phyloP scores from a whole-genome alignment of 495 filamentous ascomycete genomes.

The Aspergillus heteromorphus region DNA sequence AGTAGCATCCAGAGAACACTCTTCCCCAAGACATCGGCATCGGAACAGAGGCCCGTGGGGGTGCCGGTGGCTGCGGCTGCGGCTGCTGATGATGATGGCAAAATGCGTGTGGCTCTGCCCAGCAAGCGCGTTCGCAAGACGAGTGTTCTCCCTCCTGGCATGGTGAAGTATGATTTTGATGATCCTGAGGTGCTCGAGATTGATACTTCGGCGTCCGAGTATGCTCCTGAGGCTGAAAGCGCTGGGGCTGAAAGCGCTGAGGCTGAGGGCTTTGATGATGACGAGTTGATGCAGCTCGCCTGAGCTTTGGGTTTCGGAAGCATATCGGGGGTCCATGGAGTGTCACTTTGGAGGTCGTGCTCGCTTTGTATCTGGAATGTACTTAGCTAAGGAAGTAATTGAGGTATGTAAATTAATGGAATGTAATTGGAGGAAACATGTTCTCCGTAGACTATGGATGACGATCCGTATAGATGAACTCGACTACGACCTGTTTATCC shows the following conservation, averaged over 20 bases:
- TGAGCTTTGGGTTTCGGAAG: neutral
- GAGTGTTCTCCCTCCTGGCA: slow-evolving; percentile 5
- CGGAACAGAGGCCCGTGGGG: neutral
- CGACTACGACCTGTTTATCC: too few relatives aligned
- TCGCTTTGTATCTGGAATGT: too few relatives aligned
- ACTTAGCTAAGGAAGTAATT: too few relatives aligned
- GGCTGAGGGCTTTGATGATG: neutral
- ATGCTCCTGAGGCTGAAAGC: slow-evolving; percentile 13
- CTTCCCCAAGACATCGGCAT: neutral
- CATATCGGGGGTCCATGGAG: neutral
- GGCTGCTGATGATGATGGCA: neutral
- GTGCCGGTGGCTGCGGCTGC: neutral
- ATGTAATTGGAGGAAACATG: too few relatives aligned
- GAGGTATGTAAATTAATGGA: too few relatives aligned
- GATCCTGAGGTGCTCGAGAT: neutral
- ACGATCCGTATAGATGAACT: too few relatives aligned
- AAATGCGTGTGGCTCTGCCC: neutral
- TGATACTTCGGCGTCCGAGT: slow-evolving; percentile 15
- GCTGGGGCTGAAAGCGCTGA: slow-evolving; percentile 1
- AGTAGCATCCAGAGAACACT: neutral
- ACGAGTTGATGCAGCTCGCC: neutral
- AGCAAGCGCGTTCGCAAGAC: slow-evolving; percentile 11
- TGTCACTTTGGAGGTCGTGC: neutral
- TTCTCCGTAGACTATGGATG: too few relatives aligned
- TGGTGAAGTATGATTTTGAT: slow-evolving; percentile 10